Evolutionary conservation across 176 grass and related monocot genomes (phyloP).

Genomic region (Microstegium vimineum): DNA sequence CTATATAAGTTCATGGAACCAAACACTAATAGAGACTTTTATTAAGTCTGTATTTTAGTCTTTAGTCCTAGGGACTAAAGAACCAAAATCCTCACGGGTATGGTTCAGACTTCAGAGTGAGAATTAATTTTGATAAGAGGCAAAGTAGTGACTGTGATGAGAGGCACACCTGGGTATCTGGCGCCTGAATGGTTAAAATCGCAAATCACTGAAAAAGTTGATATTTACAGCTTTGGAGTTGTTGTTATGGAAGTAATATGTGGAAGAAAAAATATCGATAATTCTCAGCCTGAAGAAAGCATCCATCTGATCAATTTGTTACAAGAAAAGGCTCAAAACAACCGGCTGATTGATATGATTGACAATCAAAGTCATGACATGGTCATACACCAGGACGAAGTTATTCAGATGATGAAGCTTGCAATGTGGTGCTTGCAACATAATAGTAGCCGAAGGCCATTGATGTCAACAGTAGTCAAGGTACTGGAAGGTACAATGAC

Average conservation of each 20-base stretch:
- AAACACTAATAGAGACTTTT: no score
- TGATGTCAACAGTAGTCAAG: constrained; percentile 28
- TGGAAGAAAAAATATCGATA: constrained; percentile 31
- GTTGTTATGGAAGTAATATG: background rate
- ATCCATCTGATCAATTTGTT: constrained; percentile 28
- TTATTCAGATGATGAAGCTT: constrained; percentile 32
- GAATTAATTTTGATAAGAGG: no score
- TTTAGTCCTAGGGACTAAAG: no score
- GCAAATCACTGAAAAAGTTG: constrained; percentile 31
- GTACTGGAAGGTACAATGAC: constrained; percentile 36
- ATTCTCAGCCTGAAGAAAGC: constrained; percentile 22
- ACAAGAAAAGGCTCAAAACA: constrained; percentile 28
- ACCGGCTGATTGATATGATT: constrained; percentile 19
- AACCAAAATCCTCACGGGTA: no score
- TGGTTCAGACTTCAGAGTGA: no score
- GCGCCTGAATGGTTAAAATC: constrained; percentile 37
- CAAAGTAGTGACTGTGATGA: constrained; percentile 40
- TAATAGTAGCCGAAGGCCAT: constrained; percentile 22
- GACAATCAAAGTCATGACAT: constrained; percentile 26
- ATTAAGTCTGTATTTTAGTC: no score
- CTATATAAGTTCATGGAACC: no score
- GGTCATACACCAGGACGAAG: constrained; percentile 16
- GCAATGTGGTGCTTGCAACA: constrained; percentile 36
- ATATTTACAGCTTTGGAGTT: background rate
- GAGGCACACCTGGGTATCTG: constrained; percentile 36